phyloP scores from a whole-genome alignment of 495 filamentous ascomycete genomes.

The Aspergillus diversus region DNA sequence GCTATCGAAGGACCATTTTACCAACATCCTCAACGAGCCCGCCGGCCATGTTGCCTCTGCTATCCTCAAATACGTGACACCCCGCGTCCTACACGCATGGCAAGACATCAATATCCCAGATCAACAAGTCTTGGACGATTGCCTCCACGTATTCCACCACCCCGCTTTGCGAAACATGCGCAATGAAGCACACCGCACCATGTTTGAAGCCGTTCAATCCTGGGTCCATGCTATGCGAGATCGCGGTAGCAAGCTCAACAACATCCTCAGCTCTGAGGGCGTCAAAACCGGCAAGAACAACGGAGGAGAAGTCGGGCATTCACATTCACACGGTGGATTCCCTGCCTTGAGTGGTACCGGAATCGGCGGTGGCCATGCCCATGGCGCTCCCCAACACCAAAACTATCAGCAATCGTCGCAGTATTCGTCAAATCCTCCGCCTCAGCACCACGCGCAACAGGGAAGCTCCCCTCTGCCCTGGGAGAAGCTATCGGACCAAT shows the following conservation, averaged over 20 bases:
- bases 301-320: slow-evolving; percentile 38
- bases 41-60: slow-evolving; percentile 80
- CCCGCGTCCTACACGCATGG: slow-evolving; percentile 88
- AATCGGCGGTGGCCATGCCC: neutral
- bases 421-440: neutral
- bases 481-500: slow-evolving; percentile 37
- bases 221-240: slow-evolving; percentile 73
- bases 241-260: slow-evolving; percentile 64
- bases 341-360: slow-evolving; percentile 14
- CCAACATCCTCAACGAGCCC: slow-evolving; percentile 86
- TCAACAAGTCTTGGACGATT: slow-evolving; percentile 77
- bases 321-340: slow-evolving; percentile 28
- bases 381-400: slow-evolving; percentile 11
- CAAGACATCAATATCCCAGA: slow-evolving; percentile 79
- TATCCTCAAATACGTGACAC: slow-evolving; percentile 81
- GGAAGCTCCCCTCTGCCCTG: slow-evolving; percentile 32
- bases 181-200: slow-evolving; percentile 77
- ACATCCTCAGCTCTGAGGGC: slow-evolving; percentile 74
- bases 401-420: slow-evolving; percentile 20
- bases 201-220: slow-evolving; percentile 79
- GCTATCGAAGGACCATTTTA: slow-evolving; percentile 95
- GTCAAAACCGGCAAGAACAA: slow-evolving; percentile 83
- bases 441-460: slow-evolving; percentile 23
- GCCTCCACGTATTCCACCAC: slow-evolving; percentile 83
- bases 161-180: slow-evolving; percentile 73